phyloP scores from a whole-genome alignment of 768 basidiomycete species.

The Phylloporus sp. region DNA sequence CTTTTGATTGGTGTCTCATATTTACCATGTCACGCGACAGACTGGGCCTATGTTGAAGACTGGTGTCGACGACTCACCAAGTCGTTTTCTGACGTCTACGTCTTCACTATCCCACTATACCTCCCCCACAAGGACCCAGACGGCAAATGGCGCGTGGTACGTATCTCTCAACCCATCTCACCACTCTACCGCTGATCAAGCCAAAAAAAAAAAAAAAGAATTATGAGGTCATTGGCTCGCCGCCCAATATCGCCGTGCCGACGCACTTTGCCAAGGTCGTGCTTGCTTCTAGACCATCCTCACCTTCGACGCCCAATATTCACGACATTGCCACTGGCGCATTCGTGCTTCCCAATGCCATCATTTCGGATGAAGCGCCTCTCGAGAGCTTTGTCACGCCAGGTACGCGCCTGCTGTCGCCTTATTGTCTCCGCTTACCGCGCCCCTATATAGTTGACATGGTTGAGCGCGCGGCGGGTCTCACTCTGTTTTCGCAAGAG shows the following conservation, averaged over 20 bases:
- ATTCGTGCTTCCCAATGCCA: conserved; percentile 94
- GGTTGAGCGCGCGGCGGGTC: conserved; percentile 86
- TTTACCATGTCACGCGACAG: conserved; percentile 36
- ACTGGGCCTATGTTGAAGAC: conserved; percentile 96
- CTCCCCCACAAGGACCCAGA: conserved; percentile 81
- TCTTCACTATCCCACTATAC: conserved; percentile 98
- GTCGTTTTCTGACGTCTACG: conserved; percentile 91
- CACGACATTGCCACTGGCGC: conserved; percentile 85
- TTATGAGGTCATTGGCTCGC: conserved; percentile 92
- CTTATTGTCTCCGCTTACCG: not conserved
- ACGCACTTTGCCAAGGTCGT: conserved; percentile 99
- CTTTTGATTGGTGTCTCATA: not conserved
- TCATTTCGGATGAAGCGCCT: conserved; percentile 80
- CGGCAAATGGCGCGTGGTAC: conserved; percentile 93
- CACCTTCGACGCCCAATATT: conserved; percentile 65
- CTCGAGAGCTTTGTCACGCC: conserved; percentile 80
- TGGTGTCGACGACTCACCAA: conserved; percentile 90
- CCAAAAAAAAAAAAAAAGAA: conserved; percentile 43
- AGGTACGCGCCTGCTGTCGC: conserved; percentile 45
- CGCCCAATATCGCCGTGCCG: conserved; percentile 88
- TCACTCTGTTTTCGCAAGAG: conserved; percentile 80
- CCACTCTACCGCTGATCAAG: not conserved
- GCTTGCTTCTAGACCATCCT: conserved; percentile 69
- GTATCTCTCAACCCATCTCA: conserved; percentile 23
- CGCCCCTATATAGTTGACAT: conserved; percentile 62